Evolutionary conservation across 1,284 basidiomycete genomes (phyloP).

Genomic region (Spongiforma sp.): DNA sequence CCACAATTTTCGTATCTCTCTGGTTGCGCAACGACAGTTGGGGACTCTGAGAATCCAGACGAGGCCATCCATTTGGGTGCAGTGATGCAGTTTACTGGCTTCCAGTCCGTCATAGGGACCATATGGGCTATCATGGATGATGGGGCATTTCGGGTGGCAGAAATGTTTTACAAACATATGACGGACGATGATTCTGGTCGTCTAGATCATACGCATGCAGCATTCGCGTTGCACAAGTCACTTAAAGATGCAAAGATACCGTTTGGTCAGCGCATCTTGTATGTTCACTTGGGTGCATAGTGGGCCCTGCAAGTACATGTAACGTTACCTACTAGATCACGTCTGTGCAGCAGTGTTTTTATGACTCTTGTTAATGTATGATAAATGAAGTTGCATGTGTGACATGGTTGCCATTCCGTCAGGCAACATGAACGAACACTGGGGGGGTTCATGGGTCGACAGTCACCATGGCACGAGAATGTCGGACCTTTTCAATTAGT

Average conservation of each 20-base stretch:
- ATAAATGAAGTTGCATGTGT: too few relatives aligned
- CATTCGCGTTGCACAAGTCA: not conserved
- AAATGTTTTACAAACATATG: not conserved
- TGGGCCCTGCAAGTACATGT: too few relatives aligned
- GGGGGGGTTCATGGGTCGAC: too few relatives aligned
- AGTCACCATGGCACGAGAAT: too few relatives aligned
- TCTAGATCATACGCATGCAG: not conserved
- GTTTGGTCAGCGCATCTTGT: not conserved
- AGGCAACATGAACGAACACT: too few relatives aligned
- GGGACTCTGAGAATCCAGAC: not conserved
- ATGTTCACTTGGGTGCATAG: not conserved
- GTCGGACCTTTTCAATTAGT: too few relatives aligned
- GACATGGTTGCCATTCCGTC: too few relatives aligned
- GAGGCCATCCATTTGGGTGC: not conserved
- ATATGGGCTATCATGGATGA: not conserved
- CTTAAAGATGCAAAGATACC: not conserved
- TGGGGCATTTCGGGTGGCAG: not conserved
- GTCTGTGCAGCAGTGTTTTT: too few relatives aligned
- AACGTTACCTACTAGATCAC: too few relatives aligned
- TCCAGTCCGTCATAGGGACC: not conserved
- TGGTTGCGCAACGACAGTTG: not conserved
- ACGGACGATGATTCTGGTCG: not conserved
- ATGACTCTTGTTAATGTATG: too few relatives aligned
- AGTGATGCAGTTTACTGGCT: not conserved
- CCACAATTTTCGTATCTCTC: not conserved